A percentile compares a stretch with the other conserved stretches of the same genome.
These are phyloP conservation scores for Rhypophila decipiens DNA, from an alignment of 495 filamentous ascomycete genomes.

Conservation along the genomic window DNA sequence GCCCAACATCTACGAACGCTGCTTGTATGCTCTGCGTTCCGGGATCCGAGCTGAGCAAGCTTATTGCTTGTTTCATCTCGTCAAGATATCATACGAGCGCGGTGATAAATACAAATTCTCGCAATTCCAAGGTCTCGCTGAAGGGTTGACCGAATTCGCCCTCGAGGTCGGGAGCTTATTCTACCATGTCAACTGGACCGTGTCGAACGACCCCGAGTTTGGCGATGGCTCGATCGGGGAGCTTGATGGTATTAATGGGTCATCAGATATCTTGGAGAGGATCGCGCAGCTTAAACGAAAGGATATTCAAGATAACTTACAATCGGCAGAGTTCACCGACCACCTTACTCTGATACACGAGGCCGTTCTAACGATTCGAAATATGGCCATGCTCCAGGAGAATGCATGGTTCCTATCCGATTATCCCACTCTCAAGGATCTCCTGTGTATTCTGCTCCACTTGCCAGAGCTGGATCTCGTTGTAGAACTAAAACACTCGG, in stretches of 20 bases:
- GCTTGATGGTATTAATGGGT: slow-evolving; percentile 73
- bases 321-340: slow-evolving; percentile 65
- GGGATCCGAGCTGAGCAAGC: slow-evolving; percentile 74
- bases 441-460: slow-evolving; percentile 73
- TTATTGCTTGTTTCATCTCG: slow-evolving; percentile 84
- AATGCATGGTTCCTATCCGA: slow-evolving; percentile 79
- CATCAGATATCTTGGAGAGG: slow-evolving; percentile 63
- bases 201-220: slow-evolving; percentile 58
- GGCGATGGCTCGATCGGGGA: slow-evolving; percentile 44
- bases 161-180: slow-evolving; percentile 67
- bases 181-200: slow-evolving; percentile 74
- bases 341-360: slow-evolving; percentile 72
- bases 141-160: slow-evolving; percentile 79
- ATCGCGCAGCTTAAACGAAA: slow-evolving; percentile 48
- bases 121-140: slow-evolving; percentile 80
- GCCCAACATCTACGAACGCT: slow-evolving; percentile 84
- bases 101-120: slow-evolving; percentile 96
- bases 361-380: slow-evolving; percentile 79
- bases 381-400: slow-evolving; percentile 85
- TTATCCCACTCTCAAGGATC: slow-evolving; percentile 65
- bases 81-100: slow-evolving; percentile 89
- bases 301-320: slow-evolving; percentile 62
- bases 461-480: slow-evolving; percentile 67
- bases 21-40: slow-evolving; percentile 71
- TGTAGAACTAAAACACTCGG: slow-evolving; percentile 85